Conservation (phyloP, 2,329 filamentous ascomycete species). For the Cladophialophora carrionii region DNA sequence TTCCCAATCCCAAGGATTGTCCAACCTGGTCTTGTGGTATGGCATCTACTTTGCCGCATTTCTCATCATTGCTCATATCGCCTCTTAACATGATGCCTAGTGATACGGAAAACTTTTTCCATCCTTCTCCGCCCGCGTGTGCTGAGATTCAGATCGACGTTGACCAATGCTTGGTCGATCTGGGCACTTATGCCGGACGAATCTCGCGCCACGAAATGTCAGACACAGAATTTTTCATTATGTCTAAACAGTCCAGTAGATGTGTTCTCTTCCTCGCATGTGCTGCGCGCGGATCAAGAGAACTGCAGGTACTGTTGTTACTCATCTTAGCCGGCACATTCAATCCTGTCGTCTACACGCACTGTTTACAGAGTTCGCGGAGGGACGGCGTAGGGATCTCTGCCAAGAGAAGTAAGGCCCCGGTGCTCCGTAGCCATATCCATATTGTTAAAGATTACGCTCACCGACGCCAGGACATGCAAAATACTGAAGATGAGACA, state of each 20-base stretch:
- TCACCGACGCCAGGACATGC: not conserved
- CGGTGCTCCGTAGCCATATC: too few species aligned
- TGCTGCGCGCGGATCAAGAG: too few species aligned
- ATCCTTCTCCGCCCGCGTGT: conserved; percentile 60
- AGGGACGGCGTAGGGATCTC: too few species aligned
- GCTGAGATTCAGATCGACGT: conserved; percentile 58
- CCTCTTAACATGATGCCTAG: conserved; percentile 51
- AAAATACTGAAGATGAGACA: not conserved
- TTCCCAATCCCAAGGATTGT: conserved; percentile 57
- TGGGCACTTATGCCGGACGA: conserved; percentile 38
- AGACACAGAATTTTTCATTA: too few species aligned
- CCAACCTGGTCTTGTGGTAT: conserved; percentile 57
- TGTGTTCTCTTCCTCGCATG: too few species aligned
- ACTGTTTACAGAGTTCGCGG: too few species aligned
- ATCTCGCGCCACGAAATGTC: too few species aligned
- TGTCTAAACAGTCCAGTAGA: too few species aligned
- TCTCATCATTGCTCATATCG: conserved; percentile 49
- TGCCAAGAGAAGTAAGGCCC: too few species aligned
- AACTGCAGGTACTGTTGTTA: too few species aligned
- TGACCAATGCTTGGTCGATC: conserved; percentile 59
- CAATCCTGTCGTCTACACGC: conserved; percentile 54
- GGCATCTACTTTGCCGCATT: conserved; percentile 58
- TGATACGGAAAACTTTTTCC: conserved; percentile 57
- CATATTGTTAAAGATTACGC: not conserved
- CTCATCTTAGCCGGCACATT: conserved; percentile 54